A percentile compares a stretch with the other conserved stretches of the same genome.
These are phyloP conservation scores for Fusarium napiforme DNA, from an alignment of 2,329 filamentous ascomycete genomes.

Conservation along the genomic window DNA sequence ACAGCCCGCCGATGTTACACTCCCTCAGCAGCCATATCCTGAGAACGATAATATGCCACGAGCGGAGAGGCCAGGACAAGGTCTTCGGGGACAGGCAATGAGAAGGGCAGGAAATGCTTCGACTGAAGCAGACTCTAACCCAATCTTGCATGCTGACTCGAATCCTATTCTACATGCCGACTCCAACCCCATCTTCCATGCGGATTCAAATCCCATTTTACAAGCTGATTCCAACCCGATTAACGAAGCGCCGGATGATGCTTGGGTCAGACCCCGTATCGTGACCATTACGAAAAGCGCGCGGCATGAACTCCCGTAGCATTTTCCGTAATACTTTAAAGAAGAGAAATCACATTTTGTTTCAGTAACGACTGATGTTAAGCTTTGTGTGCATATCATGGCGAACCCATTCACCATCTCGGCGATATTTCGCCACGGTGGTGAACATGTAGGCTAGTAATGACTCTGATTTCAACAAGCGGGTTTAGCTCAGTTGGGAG, in stretches of 20 bases:
- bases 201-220: not conserved
- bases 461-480: rapidly evolving
- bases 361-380: not conserved
- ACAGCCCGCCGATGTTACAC: not conserved
- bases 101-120: not conserved
- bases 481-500: conserved; percentile 43
- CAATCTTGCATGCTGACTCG: not conserved
- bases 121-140: not conserved
- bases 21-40: not conserved
- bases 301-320: not conserved
- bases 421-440: rapidly evolving
- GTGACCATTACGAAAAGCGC: not conserved
- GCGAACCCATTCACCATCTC: rapidly evolving
- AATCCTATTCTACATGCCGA: not conserved
- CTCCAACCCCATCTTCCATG: not conserved
- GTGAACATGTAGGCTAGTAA: rapidly evolving
- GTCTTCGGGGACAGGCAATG: not conserved
- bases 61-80: not conserved
- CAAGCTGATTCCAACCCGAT: not conserved
- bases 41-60: not conserved
- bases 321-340: rapidly evolving
- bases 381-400: no score
- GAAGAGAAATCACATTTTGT: rapidly evolving
- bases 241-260: not conserved
- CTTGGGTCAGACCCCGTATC: not conserved